A percentile compares a stretch with the other conserved stretches of the same genome.
These are phyloP conservation scores for Trichomonas gallinae DNA, from an alignment of 208 protist genomes.

Conservation along the genomic window DNA sequence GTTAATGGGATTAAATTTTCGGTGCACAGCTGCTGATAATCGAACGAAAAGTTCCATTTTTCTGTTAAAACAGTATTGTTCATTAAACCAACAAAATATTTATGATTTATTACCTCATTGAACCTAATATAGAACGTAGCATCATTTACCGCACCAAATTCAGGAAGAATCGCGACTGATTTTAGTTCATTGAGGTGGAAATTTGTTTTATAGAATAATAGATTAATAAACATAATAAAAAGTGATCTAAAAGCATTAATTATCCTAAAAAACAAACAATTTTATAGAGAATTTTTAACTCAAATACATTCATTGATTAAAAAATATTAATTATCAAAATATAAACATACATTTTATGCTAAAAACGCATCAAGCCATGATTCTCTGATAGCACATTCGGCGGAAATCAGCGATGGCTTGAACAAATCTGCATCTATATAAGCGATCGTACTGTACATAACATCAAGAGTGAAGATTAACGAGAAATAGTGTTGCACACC, in stretches of 20 bases:
- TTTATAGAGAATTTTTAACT: too few relatives aligned
- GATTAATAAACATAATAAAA: not conserved
- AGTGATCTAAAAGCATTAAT: too few relatives aligned
- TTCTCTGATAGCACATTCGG: not conserved
- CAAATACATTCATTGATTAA: too few relatives aligned
- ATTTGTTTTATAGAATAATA: not conserved
- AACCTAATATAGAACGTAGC: not conserved
- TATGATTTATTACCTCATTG: not conserved
- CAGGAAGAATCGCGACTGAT: not conserved
- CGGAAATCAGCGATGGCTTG: not conserved
- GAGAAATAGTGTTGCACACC: not conserved
- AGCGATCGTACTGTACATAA: not conserved
- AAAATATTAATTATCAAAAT: too few relatives aligned
- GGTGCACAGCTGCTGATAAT: not conserved
- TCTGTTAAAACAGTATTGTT: not conserved
- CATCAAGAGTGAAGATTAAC: not conserved
- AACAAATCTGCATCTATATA: not conserved
- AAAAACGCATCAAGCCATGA: not conserved
- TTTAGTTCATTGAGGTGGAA: not conserved
- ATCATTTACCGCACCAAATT: not conserved
- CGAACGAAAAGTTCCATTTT: not conserved
- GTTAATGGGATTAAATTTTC: not conserved
- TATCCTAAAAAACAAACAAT: too few relatives aligned
- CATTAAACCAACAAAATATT: not conserved
- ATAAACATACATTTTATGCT: not conserved